Base-by-base conservation (phyloP, 495 filamentous ascomycete species). In the Baudoinia panamericana region DNA sequence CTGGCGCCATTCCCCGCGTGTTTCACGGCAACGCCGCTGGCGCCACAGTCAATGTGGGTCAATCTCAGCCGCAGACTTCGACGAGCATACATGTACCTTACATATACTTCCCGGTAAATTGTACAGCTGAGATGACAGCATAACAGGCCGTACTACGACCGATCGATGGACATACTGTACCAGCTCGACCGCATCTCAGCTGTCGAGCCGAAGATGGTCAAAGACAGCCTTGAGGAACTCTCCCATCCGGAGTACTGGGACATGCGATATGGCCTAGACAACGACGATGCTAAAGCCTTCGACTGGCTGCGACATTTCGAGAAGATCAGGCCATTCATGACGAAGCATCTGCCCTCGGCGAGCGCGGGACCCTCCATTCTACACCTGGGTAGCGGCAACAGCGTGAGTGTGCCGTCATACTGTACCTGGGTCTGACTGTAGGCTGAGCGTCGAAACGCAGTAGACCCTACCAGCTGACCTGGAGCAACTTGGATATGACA, bases 361-460 rank as follows among this genome's bases (percentile, higher is more conserved):
- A 45, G 27, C 4, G 46, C 53, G 5, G 46, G 50, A 6, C 52
- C 57, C 13, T 39, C 46, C 2, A 63, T 60, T 0, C 35, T 53
- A 5, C 63, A 76, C 24, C 46, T 76, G 4, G 74, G 76, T 47
- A 53, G 74, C 23, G 73, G 74, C 7, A 73, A 67, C n/a, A 72
- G 71, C 19, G 68, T 72, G 41, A 75, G 71, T 50, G 68, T 74
- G 48, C 23, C 63, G 58, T 30, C 20, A 8, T 8, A 33, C 30
- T 33, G 18, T 33, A 33, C 17, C 7, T n/a, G n/a, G n/a, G n/a
- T n/a, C n/a, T n/a, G 10, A 19, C 20, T 1, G 15, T 15, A 21
- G 6, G 37, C 25, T 27, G 19, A 39, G 36, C 19, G 28, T 18
- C 3, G 15, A 34, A 29, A 25, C 36, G 4, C n/a, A 11, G n/a